Conservation (phyloP, 306 rosid genomes). For the Dryas alaskensis region DNA sequence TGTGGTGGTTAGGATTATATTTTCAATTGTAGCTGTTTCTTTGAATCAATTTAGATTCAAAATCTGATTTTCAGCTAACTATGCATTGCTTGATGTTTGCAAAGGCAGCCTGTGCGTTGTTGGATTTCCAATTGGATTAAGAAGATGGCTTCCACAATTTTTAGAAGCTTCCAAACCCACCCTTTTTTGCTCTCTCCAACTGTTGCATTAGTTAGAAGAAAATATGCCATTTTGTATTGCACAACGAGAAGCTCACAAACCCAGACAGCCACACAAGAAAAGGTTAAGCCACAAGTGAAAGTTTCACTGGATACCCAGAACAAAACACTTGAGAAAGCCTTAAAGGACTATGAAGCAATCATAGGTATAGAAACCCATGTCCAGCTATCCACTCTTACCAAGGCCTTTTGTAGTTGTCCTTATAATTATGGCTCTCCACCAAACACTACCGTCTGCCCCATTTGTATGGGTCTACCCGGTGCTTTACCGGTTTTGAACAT, state of each 20-base stretch:
- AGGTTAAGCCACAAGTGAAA: conserved; percentile 41
- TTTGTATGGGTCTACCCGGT: conserved; percentile 97
- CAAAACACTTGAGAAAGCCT: conserved; percentile 47
- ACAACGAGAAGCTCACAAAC: conserved; percentile 54
- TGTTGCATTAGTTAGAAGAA: conserved; percentile 38
- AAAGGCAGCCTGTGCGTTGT: conserved; percentile 6
- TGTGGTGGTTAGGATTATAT: neutral
- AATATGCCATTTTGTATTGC: conserved; percentile 40
- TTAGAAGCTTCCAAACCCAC: conserved; percentile 60
- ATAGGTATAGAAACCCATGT: conserved; percentile 94
- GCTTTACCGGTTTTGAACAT: conserved; percentile 83
- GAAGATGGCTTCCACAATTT: conserved; percentile 60
- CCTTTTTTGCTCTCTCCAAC: conserved; percentile 48
- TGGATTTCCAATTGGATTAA: conserved; percentile 9
- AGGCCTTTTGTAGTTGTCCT: conserved; percentile 87
- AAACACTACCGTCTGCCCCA: conserved; percentile 68
- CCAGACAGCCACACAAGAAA: conserved; percentile 60
- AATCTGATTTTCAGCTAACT: conserved; percentile 3
- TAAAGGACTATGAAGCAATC: conserved; percentile 69
- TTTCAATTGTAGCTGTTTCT: neutral
- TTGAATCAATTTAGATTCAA: neutral
- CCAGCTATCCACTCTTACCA: conserved; percentile 82
- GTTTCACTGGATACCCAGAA: conserved; percentile 41
- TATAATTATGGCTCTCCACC: conserved; percentile 77
- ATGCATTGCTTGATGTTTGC: neutral